A percentile compares a stretch with the other conserved stretches of the same genome.
phyloP scores from a whole-genome alignment of 495 filamentous ascomycete species.

The Aspergillus heteromorphus region DNA sequence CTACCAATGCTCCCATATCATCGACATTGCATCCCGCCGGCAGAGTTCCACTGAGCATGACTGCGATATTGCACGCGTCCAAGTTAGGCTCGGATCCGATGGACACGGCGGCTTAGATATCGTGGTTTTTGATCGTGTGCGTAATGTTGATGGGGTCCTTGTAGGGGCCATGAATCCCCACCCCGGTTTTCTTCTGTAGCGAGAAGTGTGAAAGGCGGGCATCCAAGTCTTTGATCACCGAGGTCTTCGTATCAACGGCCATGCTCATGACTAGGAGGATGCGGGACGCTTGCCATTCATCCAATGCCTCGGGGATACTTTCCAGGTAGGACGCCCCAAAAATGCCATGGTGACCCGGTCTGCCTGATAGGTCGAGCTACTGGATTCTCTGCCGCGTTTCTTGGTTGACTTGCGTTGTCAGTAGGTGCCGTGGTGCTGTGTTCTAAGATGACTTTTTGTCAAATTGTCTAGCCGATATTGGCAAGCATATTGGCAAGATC shows the following conservation, averaged over 20 bases:
- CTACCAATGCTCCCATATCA: background rate
- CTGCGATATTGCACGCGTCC: background rate
- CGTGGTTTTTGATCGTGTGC: background rate
- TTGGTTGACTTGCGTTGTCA: background rate
- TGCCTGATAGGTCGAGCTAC: background rate
- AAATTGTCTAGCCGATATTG: no score
- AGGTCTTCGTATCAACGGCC: background rate
- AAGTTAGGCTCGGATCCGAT: background rate
- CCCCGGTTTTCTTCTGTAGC: background rate
- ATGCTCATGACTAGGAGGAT: background rate
- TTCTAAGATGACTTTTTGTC: background rate
- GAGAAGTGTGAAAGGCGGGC: background rate
- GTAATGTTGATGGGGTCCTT: background rate
- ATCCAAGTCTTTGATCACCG: background rate
- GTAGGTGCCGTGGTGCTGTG: background rate
- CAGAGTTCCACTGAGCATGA: background rate
- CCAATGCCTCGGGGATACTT: background rate
- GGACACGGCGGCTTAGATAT: background rate
- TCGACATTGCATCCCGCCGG: background rate
- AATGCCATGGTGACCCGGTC: background rate
- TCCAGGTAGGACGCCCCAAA: background rate
- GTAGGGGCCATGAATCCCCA: background rate
- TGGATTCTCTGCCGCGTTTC: background rate
- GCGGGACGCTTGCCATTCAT: background rate
- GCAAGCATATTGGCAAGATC: no score